Percentiles rank a stretch among this genome's conserved stretches.
Evolutionary conservation across 306 rosid species (phyloP).

Genomic region (Casuarina glauca): DNA sequence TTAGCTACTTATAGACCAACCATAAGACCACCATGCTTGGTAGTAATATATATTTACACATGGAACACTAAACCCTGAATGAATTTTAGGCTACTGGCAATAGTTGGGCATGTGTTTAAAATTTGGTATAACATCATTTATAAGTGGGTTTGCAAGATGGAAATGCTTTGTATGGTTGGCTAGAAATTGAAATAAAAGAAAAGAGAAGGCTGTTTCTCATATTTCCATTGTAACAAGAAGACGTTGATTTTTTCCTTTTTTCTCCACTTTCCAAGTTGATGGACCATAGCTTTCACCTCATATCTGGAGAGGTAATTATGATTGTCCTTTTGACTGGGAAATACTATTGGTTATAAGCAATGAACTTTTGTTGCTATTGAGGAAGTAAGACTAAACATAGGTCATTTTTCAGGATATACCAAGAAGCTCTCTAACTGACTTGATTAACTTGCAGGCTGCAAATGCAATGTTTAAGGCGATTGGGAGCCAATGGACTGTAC

Average conservation of each 20-base stretch:
- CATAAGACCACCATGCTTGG: not conserved
- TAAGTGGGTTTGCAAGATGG: not conserved
- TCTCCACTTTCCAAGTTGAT: not conserved
- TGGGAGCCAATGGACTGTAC: conserved; percentile 81
- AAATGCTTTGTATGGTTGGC: not conserved
- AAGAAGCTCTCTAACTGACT: conserved; percentile 18
- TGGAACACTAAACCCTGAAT: not conserved
- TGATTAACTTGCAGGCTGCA: conserved; percentile 53
- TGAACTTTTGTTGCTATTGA: not conserved
- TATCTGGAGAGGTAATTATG: not conserved
- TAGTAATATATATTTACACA: too few relatives aligned
- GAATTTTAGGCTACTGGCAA: not conserved
- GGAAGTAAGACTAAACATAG: conserved; percentile 15
- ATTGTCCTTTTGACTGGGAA: not conserved
- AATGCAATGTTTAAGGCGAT: conserved; percentile 47
- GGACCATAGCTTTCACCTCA: not conserved
- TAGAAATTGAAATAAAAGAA: not conserved
- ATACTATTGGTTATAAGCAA: not conserved
- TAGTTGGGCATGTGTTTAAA: not conserved
- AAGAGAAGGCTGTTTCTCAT: not conserved
- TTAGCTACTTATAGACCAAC: not conserved
- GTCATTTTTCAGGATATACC: not conserved
- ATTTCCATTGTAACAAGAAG: not conserved
- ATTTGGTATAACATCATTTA: not conserved
- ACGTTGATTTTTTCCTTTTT: not conserved